These are phyloP conservation scores for Cyberlindnera galapagoensis DNA, from an alignment of 805 yeast species.

Conservation along the genomic window DNA sequence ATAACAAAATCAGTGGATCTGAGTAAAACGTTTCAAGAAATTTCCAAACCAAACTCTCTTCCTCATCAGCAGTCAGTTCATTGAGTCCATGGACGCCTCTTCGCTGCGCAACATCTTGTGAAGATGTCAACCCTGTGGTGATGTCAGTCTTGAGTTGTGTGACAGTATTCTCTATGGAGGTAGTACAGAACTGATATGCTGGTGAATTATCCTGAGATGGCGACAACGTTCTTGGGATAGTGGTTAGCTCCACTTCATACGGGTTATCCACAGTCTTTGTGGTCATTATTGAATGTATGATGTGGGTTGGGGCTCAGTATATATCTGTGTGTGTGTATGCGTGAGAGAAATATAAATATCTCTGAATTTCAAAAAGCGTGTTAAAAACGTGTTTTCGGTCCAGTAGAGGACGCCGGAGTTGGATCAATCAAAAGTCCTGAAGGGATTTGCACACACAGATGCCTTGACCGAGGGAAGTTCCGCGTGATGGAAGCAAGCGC, in stretches of 20 bases:
- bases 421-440: too few species aligned
- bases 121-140: conserved; percentile 53
- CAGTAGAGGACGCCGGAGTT: too few species aligned
- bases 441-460: too few species aligned
- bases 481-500: too few species aligned
- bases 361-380: too few species aligned
- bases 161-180: conserved; percentile 61
- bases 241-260: conserved; percentile 23
- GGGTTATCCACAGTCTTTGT: too few species aligned
- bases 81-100: conserved; percentile 74
- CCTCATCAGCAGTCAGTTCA: conserved; percentile 71
- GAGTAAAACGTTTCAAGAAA: conserved; percentile 78
- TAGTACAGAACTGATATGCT: conserved; percentile 56
- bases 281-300: too few species aligned
- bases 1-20: conserved; percentile 82
- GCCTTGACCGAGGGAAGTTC: too few species aligned
- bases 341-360: too few species aligned
- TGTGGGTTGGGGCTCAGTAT: too few species aligned
- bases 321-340: too few species aligned
- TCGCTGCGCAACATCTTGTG: conserved; percentile 67
- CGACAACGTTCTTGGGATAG: conserved; percentile 9
- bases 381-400: too few species aligned
- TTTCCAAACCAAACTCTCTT: conserved; percentile 62
- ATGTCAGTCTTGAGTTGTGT: conserved; percentile 55
- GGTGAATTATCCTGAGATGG: conserved; percentile 40